phyloP scores from a whole-genome alignment of 2,329 filamentous ascomycete genomes.

The Xylariales sp. region DNA sequence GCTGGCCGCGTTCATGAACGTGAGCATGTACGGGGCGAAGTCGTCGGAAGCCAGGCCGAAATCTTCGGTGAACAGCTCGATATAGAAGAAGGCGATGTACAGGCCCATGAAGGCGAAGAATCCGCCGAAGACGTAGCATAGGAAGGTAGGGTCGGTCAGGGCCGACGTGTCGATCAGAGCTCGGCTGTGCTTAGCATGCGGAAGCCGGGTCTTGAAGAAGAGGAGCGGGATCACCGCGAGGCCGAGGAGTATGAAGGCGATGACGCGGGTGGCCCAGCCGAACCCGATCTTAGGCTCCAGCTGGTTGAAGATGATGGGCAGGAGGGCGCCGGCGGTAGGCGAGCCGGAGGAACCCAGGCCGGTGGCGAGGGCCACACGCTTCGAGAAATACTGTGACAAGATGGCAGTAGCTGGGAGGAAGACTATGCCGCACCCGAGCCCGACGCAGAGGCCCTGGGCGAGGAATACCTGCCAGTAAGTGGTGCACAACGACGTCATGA shows the following conservation, averaged over 20 bases:
- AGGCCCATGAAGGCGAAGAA: slow-evolving; percentile 39
- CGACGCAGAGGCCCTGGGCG: slow-evolving; percentile 44
- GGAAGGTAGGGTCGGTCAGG: slow-evolving; percentile 32
- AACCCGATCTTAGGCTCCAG: slow-evolving; percentile 36
- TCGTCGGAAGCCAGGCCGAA: slow-evolving; percentile 29
- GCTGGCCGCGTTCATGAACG: slow-evolving; percentile 40
- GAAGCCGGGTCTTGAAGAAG: slow-evolving; percentile 26
- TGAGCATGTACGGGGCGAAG: slow-evolving; percentile 37
- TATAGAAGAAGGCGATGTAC: slow-evolving; percentile 46
- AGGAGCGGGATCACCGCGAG: slow-evolving; percentile 28
- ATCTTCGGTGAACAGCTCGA: slow-evolving; percentile 35
- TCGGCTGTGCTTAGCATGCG: slow-evolving; percentile 20
- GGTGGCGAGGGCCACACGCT: slow-evolving; percentile 23
- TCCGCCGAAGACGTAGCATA: slow-evolving; percentile 29
- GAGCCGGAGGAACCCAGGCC: slow-evolving; percentile 28
- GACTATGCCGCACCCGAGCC: slow-evolving; percentile 29
- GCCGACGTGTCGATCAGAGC: slow-evolving; percentile 30
- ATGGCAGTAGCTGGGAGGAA: slow-evolving; percentile 20
- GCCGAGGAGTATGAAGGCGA: slow-evolving; percentile 34
- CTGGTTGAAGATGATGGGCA: slow-evolving; percentile 35
- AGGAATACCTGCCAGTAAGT: slow-evolving; percentile 48
- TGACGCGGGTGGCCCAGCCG: slow-evolving; percentile 37
- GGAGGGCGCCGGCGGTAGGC: slow-evolving; percentile 33
- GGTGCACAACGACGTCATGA: slow-evolving; percentile 46
- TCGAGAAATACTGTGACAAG: slow-evolving; percentile 23